These are phyloP conservation scores for Pleurotus djamor DNA, from an alignment of 768 basidiomycete genomes.

Conservation along the genomic window DNA sequence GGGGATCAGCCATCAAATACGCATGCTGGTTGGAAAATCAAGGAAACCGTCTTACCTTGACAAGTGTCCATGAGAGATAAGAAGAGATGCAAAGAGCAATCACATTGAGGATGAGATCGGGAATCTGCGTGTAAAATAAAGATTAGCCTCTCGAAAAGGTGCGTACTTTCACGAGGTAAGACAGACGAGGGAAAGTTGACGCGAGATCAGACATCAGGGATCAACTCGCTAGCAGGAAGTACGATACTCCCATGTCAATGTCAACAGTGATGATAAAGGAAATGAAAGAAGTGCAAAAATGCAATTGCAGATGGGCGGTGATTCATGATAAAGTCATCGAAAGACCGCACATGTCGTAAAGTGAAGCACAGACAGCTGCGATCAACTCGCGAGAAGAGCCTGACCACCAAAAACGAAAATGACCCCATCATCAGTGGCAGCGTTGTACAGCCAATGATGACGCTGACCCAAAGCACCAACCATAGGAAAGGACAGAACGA, in stretches of 20 bases:
- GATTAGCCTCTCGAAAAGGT: neutral
- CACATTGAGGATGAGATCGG: constrained; percentile 43
- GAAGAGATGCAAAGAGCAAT: constrained; percentile 38
- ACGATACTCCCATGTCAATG: too few relatives aligned
- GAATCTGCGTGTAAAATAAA: constrained; percentile 29
- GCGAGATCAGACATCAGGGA: too few relatives aligned
- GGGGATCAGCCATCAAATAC: neutral
- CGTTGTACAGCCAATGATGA: too few relatives aligned
- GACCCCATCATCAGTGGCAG: too few relatives aligned
- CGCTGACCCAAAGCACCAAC: neutral
- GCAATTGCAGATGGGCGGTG: neutral
- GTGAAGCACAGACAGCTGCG: neutral
- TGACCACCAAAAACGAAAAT: too few relatives aligned
- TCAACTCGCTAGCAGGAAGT: too few relatives aligned
- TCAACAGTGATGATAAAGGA: neutral
- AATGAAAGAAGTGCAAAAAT: neutral
- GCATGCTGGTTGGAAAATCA: neutral
- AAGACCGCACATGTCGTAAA: neutral
- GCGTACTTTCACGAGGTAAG: too few relatives aligned
- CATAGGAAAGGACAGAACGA: neutral
- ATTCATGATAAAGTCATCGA: neutral
- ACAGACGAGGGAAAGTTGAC: too few relatives aligned
- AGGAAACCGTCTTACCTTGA: constrained; percentile 28
- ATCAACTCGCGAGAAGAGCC: too few relatives aligned
- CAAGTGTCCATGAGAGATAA: constrained; percentile 43